A percentile compares a stretch with the other conserved stretches of the same genome.
phyloP scores from a whole-genome alignment of 805 yeast species.

The Candida ovalis region DNA sequence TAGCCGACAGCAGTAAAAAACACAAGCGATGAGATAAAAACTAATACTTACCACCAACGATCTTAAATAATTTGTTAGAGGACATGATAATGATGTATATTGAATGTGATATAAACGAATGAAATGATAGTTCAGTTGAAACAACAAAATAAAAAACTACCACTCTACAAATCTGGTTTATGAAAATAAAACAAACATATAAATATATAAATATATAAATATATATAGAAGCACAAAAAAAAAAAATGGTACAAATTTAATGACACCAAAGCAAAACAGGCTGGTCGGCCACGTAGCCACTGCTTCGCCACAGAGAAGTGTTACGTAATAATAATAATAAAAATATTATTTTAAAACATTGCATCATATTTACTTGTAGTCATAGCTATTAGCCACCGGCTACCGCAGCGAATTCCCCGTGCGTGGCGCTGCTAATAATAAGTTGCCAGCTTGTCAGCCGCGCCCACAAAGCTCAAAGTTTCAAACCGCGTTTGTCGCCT shows the following conservation, averaged over 20 bases:
- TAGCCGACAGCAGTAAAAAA: neutral
- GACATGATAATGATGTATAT: neutral
- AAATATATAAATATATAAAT: neutral
- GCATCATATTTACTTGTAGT: too few relatives aligned
- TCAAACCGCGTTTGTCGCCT: too few relatives aligned
- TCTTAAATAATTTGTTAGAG: conserved; percentile 27
- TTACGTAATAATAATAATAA: too few relatives aligned
- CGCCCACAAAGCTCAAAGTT: too few relatives aligned
- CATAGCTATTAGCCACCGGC: too few relatives aligned
- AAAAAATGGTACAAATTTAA: neutral
- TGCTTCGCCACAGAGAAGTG: neutral
- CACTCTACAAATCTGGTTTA: too few relatives aligned
- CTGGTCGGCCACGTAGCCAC: neutral
- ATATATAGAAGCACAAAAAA: neutral
- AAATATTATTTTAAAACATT: too few relatives aligned
- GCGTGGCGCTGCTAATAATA: too few relatives aligned
- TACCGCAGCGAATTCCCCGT: too few relatives aligned
- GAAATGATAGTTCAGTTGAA: too few relatives aligned
- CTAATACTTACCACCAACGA: conserved; percentile 30
- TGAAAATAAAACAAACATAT: neutral
- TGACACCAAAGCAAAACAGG: neutral
- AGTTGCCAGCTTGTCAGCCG: too few relatives aligned
- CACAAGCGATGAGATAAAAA: neutral
- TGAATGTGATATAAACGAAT: neutral
- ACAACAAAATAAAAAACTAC: too few relatives aligned